Percentiles rank a stretch among this genome's conserved stretches.
phyloP scores from a whole-genome alignment of 768 basidiomycete species.

The Leccinum rimulosum region DNA sequence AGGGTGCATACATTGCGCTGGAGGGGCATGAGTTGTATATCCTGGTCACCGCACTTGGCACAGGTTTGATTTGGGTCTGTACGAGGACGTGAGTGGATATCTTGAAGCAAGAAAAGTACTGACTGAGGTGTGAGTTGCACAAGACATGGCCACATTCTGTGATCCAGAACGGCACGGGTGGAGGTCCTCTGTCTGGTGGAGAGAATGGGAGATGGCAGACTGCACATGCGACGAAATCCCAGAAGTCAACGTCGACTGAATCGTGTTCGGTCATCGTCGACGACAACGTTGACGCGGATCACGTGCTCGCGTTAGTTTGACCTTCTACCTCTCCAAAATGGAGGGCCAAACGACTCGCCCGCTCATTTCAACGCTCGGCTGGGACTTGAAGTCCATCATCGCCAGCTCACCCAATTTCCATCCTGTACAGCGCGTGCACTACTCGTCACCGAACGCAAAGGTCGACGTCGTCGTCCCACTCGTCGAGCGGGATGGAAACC shows the following conservation, averaged over 20 bases:
- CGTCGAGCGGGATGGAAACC: conserved; percentile 52
- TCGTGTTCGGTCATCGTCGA: conserved; percentile 13
- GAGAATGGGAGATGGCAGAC: conserved; percentile 68
- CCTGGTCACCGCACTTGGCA: conserved; percentile 58
- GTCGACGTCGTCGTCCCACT: conserved; percentile 34
- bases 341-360: conserved; percentile 12
- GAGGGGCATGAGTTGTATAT: conserved; percentile 68
- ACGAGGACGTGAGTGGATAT: background rate
- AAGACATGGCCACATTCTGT: conserved; percentile 86
- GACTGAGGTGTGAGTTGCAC: conserved; percentile 85
- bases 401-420: conserved; percentile 40
- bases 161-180: conserved; percentile 79
- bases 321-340: background rate
- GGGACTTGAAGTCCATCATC: conserved; percentile 48
- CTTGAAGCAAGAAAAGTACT: conserved; percentile 12
- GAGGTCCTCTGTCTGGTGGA: conserved; percentile 44
- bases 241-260: conserved; percentile 54
- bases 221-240: conserved; percentile 76
- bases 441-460: conserved; percentile 27
- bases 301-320: conserved; percentile 11
- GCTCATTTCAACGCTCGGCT: conserved; percentile 43
- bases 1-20: conserved; percentile 60
- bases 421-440: conserved; percentile 37
- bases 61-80: conserved; percentile 75
- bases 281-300: conserved; percentile 16